phyloP scores from a whole-genome alignment of 495 filamentous ascomycete genomes.

The Hypoxylon cercidicola region DNA sequence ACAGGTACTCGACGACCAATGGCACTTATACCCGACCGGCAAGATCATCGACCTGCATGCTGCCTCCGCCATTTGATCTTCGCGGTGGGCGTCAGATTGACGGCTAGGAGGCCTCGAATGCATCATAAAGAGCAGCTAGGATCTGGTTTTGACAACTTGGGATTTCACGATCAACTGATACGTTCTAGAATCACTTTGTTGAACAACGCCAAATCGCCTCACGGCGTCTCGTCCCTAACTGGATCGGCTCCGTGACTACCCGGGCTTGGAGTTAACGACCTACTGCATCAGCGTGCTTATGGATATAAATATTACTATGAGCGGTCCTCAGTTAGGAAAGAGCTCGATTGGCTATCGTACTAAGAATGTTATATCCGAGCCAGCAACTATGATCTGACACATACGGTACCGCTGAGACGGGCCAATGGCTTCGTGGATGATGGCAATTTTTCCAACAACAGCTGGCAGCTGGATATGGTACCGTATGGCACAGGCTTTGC shows the following conservation, averaged over 20 bases:
- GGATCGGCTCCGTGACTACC: constrained; percentile 17
- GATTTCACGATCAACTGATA: neutral
- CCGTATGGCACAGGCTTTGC: neutral
- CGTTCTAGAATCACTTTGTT: constrained; percentile 13
- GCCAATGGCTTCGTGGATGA: neutral
- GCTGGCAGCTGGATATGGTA: neutral
- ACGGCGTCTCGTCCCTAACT: constrained; percentile 6
- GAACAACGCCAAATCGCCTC: constrained; percentile 12
- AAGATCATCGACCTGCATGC: constrained; percentile 19
- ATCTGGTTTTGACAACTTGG: neutral
- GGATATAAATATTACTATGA: constrained; percentile 31
- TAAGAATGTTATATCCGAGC: constrained; percentile 20
- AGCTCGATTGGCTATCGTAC: constrained; percentile 5
- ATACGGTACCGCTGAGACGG: neutral
- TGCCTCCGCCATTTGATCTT: constrained; percentile 26
- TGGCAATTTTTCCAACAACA: constrained; percentile 2
- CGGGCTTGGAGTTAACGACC: constrained; percentile 24
- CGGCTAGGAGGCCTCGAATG: constrained; percentile 21
- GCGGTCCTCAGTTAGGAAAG: constrained; percentile 26
- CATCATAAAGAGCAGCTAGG: neutral
- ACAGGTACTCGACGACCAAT: constrained; percentile 4
- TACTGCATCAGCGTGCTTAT: constrained; percentile 22
- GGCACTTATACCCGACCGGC: constrained; percentile 12
- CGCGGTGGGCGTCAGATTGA: constrained; percentile 21
- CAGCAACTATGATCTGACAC: neutral